Percentiles rank a stretch among this genome's conserved stretches.
These are phyloP conservation scores for Truncatella angustata DNA, from an alignment of 2,329 filamentous ascomycete genomes.

Conservation along the genomic window DNA sequence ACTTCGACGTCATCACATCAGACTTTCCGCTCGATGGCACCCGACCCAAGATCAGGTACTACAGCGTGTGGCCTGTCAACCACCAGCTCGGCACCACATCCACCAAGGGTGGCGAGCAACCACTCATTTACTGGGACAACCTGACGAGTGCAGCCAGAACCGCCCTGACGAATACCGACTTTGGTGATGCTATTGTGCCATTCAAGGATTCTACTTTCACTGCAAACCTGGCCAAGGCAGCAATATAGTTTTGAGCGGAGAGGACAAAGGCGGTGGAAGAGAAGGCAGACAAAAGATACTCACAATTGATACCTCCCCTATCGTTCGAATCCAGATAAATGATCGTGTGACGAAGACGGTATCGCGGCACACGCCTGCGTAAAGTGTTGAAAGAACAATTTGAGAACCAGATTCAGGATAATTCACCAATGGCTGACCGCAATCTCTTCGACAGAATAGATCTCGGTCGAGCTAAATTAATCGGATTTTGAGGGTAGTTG, in stretches of 20 bases:
- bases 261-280: background rate
- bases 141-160: slow-evolving; percentile 30
- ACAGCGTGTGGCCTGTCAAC: slow-evolving; percentile 28
- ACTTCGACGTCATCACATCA: slow-evolving; percentile 23
- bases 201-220: slow-evolving; percentile 30
- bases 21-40: slow-evolving; percentile 23
- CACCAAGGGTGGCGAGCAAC: slow-evolving; percentile 34
- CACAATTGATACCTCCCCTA: background rate
- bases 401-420: too few species aligned
- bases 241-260: background rate
- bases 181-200: slow-evolving; percentile 37
- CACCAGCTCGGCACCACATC: slow-evolving; percentile 34
- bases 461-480: too few species aligned
- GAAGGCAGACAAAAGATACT: background rate
- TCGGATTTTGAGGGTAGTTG: too few species aligned
- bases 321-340: too few species aligned
- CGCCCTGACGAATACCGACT: slow-evolving; percentile 35
- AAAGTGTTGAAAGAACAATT: too few species aligned
- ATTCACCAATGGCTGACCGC: too few species aligned
- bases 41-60: slow-evolving; percentile 30
- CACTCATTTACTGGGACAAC: slow-evolving; percentile 39
- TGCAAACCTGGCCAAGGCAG: slow-evolving; percentile 18
- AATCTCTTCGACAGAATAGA: too few species aligned
- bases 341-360: too few species aligned
- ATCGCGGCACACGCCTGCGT: too few species aligned